Conservation (phyloP, 805 yeast genomes). For the Maudiozyma barnettii region DNA sequence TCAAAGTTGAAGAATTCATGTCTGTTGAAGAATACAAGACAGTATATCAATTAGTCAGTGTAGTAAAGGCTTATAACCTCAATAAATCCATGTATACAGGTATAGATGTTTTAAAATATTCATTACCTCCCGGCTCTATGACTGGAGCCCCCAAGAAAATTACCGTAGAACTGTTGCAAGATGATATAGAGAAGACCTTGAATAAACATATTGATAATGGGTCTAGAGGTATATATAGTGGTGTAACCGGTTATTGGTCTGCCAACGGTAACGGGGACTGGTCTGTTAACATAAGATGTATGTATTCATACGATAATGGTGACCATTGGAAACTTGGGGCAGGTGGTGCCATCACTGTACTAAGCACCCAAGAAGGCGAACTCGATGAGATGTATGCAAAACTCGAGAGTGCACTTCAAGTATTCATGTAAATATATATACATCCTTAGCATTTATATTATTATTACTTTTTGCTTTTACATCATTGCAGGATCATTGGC, state of each 20-base stretch:
- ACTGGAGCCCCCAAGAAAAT: constrained; percentile 97
- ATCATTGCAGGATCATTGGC: too few relatives aligned
- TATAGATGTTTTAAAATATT: constrained; percentile 62
- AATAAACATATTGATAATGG: constrained; percentile 26
- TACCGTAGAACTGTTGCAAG: constrained; percentile 72
- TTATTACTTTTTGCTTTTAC: too few relatives aligned
- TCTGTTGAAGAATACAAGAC: constrained; percentile 85
- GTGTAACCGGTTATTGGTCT: constrained; percentile 94
- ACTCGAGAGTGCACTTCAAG: constrained; percentile 68
- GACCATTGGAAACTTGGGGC: constrained; percentile 83
- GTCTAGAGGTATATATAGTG: constrained; percentile 78
- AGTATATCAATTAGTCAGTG: constrained; percentile 86
- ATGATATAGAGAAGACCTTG: constrained; percentile 26
- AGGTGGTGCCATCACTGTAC: constrained; percentile 93
- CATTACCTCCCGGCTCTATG: constrained; percentile 98
- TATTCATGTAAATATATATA: constrained; percentile 32
- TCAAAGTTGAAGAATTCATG: constrained; percentile 74
- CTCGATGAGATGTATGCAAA: constrained; percentile 87
- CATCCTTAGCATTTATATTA: background rate
- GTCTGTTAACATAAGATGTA: constrained; percentile 88
- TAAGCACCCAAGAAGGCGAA: constrained; percentile 75
- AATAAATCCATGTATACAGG: constrained; percentile 40
- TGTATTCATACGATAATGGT: constrained; percentile 49
- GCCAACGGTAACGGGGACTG: constrained; percentile 81
- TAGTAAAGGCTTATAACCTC: constrained; percentile 52